Evolutionary conservation across 257 asterid genomes (phyloP).

Genomic region (Solanum chmielewskii): DNA sequence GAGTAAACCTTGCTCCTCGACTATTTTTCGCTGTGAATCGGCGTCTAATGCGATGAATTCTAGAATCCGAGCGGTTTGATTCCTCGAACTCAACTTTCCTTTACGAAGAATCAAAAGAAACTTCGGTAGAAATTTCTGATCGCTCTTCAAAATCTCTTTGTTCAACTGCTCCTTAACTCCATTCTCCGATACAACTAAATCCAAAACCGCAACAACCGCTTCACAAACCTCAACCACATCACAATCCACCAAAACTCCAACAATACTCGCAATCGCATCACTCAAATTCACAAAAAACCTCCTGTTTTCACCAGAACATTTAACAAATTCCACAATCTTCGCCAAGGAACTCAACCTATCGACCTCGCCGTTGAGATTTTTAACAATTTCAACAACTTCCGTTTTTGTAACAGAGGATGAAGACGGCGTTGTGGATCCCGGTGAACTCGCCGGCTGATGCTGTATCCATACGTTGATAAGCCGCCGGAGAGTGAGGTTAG

Average conservation of each 20-base stretch:
- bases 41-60: slow-evolving; percentile 35
- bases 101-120: slow-evolving; percentile 25
- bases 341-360: slow-evolving; percentile 13
- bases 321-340: slow-evolving; percentile 31
- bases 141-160: slow-evolving; percentile 21
- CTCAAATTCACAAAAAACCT: slow-evolving; percentile 24
- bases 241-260: slow-evolving; percentile 15
- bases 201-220: slow-evolving; percentile 39
- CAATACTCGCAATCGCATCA: slow-evolving; percentile 24
- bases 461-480: slow-evolving; percentile 68
- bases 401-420: slow-evolving; percentile 21
- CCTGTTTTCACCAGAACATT: slow-evolving; percentile 45
- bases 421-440: slow-evolving; percentile 15
- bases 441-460: slow-evolving; percentile 11
- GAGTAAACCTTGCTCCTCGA: slow-evolving; percentile 36
- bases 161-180: slow-evolving; percentile 33
- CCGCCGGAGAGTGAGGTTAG: slow-evolving; percentile 87
- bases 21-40: slow-evolving; percentile 46
- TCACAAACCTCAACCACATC: slow-evolving; percentile 37
- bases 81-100: slow-evolving; percentile 47
- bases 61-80: slow-evolving; percentile 44
- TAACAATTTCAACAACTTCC: slow-evolving; percentile 25
- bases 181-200: slow-evolving; percentile 27
- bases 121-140: slow-evolving; percentile 22
- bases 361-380: slow-evolving; percentile 5